Percentiles rank a stretch among this genome's conserved stretches.
Evolutionary conservation across 768 basidiomycete genomes (phyloP).

Genomic region (Suillus luteus): DNA sequence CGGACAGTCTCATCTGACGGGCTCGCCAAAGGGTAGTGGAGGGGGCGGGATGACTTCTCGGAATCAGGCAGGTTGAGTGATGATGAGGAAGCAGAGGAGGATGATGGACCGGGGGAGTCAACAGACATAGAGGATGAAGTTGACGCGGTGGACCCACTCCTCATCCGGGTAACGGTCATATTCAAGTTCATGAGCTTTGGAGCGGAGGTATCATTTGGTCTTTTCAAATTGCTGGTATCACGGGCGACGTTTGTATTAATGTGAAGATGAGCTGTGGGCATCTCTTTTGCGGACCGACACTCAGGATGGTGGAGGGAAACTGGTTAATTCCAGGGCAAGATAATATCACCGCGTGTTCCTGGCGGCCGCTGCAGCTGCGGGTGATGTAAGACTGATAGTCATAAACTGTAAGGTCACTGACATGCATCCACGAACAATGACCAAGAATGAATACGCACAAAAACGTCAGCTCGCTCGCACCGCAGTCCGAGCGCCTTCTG

Average conservation of each 20-base stretch:
- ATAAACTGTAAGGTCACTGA: slow-evolving; percentile 5
- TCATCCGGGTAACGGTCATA: slow-evolving; percentile 33
- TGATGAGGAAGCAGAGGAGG: slow-evolving; percentile 54
- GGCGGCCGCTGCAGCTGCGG: neutral
- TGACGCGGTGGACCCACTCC: slow-evolving; percentile 59
- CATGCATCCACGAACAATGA: neutral
- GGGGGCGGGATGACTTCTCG: slow-evolving; percentile 28
- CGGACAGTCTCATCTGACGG: slow-evolving; percentile 54
- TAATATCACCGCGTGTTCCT: neutral
- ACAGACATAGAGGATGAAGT: slow-evolving; percentile 57
- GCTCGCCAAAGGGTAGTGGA: slow-evolving; percentile 28
- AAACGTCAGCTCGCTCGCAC: neutral
- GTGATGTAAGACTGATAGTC: neutral
- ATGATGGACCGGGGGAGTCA: slow-evolving; percentile 54
- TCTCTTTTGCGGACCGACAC: slow-evolving; percentile 21
- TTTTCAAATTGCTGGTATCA: slow-evolving; percentile 35
- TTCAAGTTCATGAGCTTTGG: slow-evolving; percentile 11
- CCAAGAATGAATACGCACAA: neutral
- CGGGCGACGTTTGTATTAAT: slow-evolving; percentile 48
- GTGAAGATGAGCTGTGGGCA: slow-evolving; percentile 48
- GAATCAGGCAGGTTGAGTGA: slow-evolving; percentile 46
- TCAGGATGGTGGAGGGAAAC: neutral
- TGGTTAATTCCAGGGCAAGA: neutral
- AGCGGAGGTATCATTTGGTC: slow-evolving; percentile 31
- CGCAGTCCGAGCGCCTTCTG: neutral